Base-by-base conservation (phyloP, 2,329 filamentous ascomycete species). In the Aspergillus cejpii region DNA sequence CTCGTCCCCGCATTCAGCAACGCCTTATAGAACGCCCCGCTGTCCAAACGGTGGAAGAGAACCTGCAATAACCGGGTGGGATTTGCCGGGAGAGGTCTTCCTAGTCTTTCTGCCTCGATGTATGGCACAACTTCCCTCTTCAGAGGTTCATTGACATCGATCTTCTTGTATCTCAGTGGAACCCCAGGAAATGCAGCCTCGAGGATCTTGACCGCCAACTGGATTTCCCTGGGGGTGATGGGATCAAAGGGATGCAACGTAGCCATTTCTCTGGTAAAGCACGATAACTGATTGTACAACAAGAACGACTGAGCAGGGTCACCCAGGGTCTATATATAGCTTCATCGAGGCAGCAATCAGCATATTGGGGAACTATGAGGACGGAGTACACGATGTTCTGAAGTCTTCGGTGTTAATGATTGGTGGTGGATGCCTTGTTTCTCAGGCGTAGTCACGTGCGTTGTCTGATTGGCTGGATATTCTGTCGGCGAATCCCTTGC, bases 131-230 rank as follows among this genome's bases (percentile, higher is more conserved):
- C 71, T 51, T 78, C 71, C 28, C 67, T 67, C 69, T 85, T 85
- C 29, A 72, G 69, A 2, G 82, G 81, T 56, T 85, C 81, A 41
- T 82, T 74, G 3, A 85, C 70, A 17, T 79, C 85, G 40, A 87
- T 76, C 53, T 76, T 77, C 67, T 87, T 87, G 73, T 80, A 81
- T 5, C 70, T 65, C 23, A 73, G 50, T 20, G 55, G 47, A 5
- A 65, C 57, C 2, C 60, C 61, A 1, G 65, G 64, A 39, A 69
- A 68, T 17, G 64, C 54, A 2, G 59, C 53, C 53, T 67, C 52
- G 21, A 70, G 51, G 44, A 70, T 53, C 43, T 62, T 63, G 14
- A 64, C 65, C n/a, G 64, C 65, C 43, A 69, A 46, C 46, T 61
- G 59, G 47, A 70, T 69, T 45, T 70, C 67, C 42, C 51, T 60